phyloP scores from a whole-genome alignment of 805 yeast genomes.

The Metschnikowia matae region DNA sequence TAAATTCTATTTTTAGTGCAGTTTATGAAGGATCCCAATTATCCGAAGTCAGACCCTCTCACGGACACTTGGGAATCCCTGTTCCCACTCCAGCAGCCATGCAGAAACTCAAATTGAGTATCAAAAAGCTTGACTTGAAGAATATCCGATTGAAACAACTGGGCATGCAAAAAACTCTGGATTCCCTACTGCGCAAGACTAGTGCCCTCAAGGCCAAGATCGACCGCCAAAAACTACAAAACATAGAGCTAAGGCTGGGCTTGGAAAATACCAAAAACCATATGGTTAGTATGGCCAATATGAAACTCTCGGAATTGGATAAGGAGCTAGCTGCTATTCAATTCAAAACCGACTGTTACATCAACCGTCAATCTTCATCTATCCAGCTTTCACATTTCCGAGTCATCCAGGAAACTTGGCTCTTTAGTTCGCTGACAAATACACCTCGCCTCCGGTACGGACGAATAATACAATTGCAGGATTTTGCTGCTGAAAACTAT shows the following conservation, averaged over 20 bases:
- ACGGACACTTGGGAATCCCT: background rate
- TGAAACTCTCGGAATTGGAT: slow-evolving; percentile 7
- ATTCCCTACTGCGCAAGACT: background rate
- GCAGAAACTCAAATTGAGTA: slow-evolving; percentile 26
- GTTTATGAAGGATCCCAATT: background rate
- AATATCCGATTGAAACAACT: slow-evolving; percentile 11
- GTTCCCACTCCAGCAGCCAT: slow-evolving; percentile 12
- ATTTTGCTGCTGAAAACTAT: slow-evolving; percentile 10
- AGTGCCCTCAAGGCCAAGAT: background rate
- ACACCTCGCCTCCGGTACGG: background rate
- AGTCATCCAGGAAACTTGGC: slow-evolving; percentile 23
- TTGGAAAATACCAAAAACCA: background rate
- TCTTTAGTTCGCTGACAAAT: slow-evolving; percentile 3
- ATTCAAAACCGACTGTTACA: slow-evolving; percentile 15
- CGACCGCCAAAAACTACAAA: slow-evolving; percentile 1
- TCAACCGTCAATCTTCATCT: slow-evolving; percentile 25
- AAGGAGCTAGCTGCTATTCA: slow-evolving; percentile 7
- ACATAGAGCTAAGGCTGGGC: background rate
- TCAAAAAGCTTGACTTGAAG: slow-evolving; percentile 26
- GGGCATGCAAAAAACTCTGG: slow-evolving; percentile 13
- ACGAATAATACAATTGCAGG: background rate
- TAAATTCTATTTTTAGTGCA: slow-evolving; percentile 24
- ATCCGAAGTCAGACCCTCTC: background rate
- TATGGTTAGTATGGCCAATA: slow-evolving; percentile 5
- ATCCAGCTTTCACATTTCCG: slow-evolving; percentile 22